Percentiles rank a stretch among this genome's conserved stretches.
These are phyloP conservation scores for Pythium sukuiense DNA, from an alignment of 352 stramenopile genomes.

Conservation along the genomic window DNA sequence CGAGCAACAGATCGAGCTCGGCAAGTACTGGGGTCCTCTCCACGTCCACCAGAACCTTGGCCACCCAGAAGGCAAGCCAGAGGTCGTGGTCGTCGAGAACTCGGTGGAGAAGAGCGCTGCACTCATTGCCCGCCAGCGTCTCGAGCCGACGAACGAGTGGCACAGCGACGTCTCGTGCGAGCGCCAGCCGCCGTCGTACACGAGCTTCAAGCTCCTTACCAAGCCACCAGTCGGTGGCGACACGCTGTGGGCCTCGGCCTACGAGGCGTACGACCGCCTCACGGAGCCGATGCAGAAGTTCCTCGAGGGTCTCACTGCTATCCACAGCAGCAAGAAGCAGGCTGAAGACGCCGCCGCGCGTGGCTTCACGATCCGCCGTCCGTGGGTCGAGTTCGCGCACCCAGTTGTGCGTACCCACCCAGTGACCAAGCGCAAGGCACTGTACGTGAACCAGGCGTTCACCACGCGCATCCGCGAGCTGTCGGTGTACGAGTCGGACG, in stretches of 20 bases:
- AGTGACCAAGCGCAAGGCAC: conserved; percentile 35
- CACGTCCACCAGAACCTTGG: conserved; percentile 31
- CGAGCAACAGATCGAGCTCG: conserved; percentile 30
- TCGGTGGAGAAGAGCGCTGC: conserved; percentile 3
- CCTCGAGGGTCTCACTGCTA: conserved; percentile 39
- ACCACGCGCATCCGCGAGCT: conserved; percentile 41
- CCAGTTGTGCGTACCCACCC: conserved; percentile 44
- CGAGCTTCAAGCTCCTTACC: conserved; percentile 34
- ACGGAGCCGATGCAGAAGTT: conserved; percentile 39
- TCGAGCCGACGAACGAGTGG: conserved; percentile 36
- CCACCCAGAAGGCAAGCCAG: conserved; percentile 23
- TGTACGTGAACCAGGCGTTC: conserved; percentile 44
- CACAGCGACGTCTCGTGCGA: conserved; percentile 44
- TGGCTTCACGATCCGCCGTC: conserved; percentile 34
- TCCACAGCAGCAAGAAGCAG: conserved; percentile 48
- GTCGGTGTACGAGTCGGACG: conserved; percentile 39
- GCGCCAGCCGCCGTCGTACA: conserved; percentile 37
- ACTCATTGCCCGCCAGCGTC: conserved; percentile 23
- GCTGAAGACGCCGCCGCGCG: conserved; percentile 25
- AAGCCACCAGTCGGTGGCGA: conserved; percentile 38
- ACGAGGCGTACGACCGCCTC: conserved; percentile 49
- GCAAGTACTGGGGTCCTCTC: conserved; percentile 33
- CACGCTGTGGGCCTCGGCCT: conserved; percentile 42
- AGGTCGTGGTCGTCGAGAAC: conserved; percentile 15
- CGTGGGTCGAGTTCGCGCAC: conserved; percentile 39